phyloP scores from a whole-genome alignment of 2,329 filamentous ascomycete species.

The Dothistroma septosporum region DNA sequence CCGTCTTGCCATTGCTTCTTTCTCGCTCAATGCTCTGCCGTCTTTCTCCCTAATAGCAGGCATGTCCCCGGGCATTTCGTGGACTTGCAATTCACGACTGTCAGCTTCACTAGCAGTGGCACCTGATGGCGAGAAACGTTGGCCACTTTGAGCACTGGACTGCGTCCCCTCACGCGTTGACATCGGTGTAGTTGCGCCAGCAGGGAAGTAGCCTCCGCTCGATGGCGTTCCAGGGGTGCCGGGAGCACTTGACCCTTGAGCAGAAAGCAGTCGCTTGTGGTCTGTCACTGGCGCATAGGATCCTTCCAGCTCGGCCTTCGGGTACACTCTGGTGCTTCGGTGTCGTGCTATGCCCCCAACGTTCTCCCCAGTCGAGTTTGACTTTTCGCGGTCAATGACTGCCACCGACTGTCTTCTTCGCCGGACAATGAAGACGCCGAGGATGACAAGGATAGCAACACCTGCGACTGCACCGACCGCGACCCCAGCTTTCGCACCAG shows the following conservation, averaged over 20 bases:
- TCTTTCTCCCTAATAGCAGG: constrained; percentile 50
- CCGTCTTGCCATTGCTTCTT: constrained; percentile 45
- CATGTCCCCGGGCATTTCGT: constrained; percentile 54
- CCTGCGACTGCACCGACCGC: constrained; percentile 40
- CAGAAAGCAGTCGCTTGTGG: constrained; percentile 21
- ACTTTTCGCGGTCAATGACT: constrained; percentile 11
- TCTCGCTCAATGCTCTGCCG: constrained; percentile 45
- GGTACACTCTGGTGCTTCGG: constrained; percentile 33
- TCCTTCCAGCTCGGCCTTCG: constrained; percentile 45
- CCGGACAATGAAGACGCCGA: constrained; percentile 34
- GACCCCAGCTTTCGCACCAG: constrained; percentile 43
- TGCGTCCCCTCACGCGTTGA: constrained; percentile 28
- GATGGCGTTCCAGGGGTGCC: constrained; percentile 12
- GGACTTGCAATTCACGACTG: constrained; percentile 32
- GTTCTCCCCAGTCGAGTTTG: constrained; percentile 6
- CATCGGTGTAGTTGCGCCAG: constrained; percentile 16
- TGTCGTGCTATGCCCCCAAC: constrained; percentile 1
- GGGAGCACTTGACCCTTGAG: constrained; percentile 12
- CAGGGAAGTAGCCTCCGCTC: constrained; percentile 18
- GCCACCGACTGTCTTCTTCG: constrained; percentile 12
- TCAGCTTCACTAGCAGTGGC: constrained; percentile 27
- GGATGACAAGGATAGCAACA: constrained; percentile 30
- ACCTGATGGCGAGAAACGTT: constrained; percentile 24
- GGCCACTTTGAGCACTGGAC: constrained; percentile 22
- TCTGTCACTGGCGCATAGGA: constrained; percentile 18